These are phyloP conservation scores for Tolypocladium amazonense DNA, from an alignment of 2,329 filamentous ascomycete species.

Conservation along the genomic window DNA sequence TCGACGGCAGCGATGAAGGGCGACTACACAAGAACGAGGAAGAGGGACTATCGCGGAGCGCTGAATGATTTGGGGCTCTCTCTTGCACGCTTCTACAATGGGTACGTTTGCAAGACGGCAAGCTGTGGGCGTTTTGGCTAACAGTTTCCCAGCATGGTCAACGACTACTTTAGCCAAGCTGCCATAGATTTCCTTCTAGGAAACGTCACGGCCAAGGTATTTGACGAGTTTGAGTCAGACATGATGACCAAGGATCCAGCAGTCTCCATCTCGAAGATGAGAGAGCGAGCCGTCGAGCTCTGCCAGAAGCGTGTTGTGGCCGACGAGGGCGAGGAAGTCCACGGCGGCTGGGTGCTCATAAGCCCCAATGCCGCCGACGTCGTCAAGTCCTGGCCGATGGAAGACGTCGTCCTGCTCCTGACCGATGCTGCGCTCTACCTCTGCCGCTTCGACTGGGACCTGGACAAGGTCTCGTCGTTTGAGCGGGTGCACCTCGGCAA, in stretches of 20 bases:
- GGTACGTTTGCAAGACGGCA: constrained; percentile 30
- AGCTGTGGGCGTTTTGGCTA: constrained; percentile 1
- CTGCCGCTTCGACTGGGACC: constrained; percentile 88
- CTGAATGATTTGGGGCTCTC: constrained; percentile 86
- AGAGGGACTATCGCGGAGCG: constrained; percentile 82
- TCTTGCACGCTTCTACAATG: constrained; percentile 62
- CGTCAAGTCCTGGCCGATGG: constrained; percentile 61
- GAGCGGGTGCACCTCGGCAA: constrained; percentile 73
- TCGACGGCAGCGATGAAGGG: constrained; percentile 94
- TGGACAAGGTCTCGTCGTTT: constrained; percentile 89
- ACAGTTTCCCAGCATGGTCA: constrained; percentile 65
- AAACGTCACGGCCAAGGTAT: constrained; percentile 73
- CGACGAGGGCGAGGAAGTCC: constrained; percentile 72
- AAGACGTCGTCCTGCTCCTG: constrained; percentile 79
- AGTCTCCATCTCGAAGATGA: constrained; percentile 72
- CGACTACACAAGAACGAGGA: constrained; percentile 86
- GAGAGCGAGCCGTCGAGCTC: constrained; percentile 82
- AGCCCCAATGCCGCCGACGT: constrained; percentile 65
- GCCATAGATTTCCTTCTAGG: constrained; percentile 91
- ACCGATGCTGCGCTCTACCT: constrained; percentile 80
- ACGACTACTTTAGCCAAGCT: constrained; percentile 93
- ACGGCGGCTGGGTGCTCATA: constrained; percentile 81
- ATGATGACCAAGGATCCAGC: constrained; percentile 92
- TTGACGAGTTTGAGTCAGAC: constrained; percentile 87
- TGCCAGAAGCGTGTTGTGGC: constrained; percentile 79